These are phyloP conservation scores for Lodderomyces theae DNA, from an alignment of 1,139 yeast genomes.

Conservation along the genomic window DNA sequence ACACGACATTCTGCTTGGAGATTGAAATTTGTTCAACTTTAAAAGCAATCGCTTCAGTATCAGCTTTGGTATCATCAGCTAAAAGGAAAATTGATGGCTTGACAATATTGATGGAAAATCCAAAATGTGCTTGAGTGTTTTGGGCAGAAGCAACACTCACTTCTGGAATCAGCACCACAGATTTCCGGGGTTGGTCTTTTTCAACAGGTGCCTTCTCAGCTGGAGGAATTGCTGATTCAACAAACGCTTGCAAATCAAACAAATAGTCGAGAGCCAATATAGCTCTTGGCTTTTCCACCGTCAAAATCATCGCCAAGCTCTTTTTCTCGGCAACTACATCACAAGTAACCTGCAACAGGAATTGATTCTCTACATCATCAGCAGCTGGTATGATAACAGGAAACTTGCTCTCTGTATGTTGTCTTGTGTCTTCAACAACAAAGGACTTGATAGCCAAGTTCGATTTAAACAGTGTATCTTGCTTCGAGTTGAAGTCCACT, in stretches of 20 bases:
- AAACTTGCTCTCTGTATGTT: slow-evolving; percentile 61
- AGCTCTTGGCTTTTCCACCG: slow-evolving; percentile 77
- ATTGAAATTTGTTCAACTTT: slow-evolving; percentile 77
- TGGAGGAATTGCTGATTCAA: slow-evolving; percentile 27
- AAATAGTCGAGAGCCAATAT: slow-evolving; percentile 84
- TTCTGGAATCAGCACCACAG: slow-evolving; percentile 9
- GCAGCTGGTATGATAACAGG: slow-evolving; percentile 77
- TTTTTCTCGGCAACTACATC: slow-evolving; percentile 40
- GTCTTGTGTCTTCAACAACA: slow-evolving; percentile 72
- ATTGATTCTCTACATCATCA: slow-evolving; percentile 64
- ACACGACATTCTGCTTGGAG: slow-evolving; percentile 62
- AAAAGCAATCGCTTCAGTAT: slow-evolving; percentile 88
- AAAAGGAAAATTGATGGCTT: slow-evolving; percentile 76
- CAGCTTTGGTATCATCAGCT: slow-evolving; percentile 68
- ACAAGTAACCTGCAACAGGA: slow-evolving; percentile 53
- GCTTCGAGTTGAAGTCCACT: slow-evolving; percentile 47
- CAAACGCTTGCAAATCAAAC: slow-evolving; percentile 68
- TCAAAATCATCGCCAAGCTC: slow-evolving; percentile 51
- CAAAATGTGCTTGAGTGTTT: slow-evolving; percentile 20
- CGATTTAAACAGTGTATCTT: slow-evolving; percentile 57
- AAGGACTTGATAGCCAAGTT: slow-evolving; percentile 70
- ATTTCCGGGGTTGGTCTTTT: slow-evolving; percentile 9
- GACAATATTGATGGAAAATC: slow-evolving; percentile 68
- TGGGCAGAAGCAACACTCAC: slow-evolving; percentile 6
- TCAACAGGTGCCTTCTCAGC: neutral